Conservation (phyloP, 371 early-diverging fungal genomes). For the Zancudomyces culisetae region DNA sequence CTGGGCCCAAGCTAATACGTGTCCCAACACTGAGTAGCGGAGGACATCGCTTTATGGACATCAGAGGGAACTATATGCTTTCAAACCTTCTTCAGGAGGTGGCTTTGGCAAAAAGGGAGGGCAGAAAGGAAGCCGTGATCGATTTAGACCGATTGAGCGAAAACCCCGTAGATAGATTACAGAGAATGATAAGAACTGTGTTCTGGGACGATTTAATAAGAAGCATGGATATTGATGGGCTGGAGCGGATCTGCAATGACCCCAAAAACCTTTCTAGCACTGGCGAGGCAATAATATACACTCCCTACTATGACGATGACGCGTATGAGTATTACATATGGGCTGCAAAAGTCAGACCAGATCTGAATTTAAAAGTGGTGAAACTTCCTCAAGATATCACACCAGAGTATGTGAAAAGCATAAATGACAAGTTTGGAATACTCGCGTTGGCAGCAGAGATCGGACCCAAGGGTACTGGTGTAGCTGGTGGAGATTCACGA, state of each 20-base stretch:
- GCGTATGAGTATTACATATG: conserved; percentile 60
- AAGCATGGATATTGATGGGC: conserved; percentile 75
- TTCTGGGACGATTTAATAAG: conserved; percentile 92
- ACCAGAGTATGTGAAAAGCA: conserved; percentile 72
- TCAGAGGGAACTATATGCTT: conserved; percentile 86
- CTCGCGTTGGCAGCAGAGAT: conserved; percentile 60
- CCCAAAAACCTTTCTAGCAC: conserved; percentile 59
- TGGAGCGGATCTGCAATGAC: conserved; percentile 78
- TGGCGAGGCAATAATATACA: conserved; percentile 35
- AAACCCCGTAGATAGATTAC: conserved; percentile 79
- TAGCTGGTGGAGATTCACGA: conserved; percentile 1
- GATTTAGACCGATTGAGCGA: conserved; percentile 77
- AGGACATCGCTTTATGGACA: conserved; percentile 69
- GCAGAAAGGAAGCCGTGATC: conserved; percentile 64
- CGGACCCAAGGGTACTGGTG: not conserved
- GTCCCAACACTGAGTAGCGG: conserved; percentile 74
- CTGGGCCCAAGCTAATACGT: conserved; percentile 74
- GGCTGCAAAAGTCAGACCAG: conserved; percentile 40
- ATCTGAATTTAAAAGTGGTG: conserved; percentile 60
- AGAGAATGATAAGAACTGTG: conserved; percentile 70
- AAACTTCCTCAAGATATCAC: conserved; percentile 70
- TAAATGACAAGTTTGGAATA: conserved; percentile 77
- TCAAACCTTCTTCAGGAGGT: conserved; percentile 88
- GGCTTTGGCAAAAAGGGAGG: conserved; percentile 72
- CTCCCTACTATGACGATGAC: conserved; percentile 60